A percentile compares a stretch with the other conserved stretches of the same genome.
phyloP scores from a whole-genome alignment of 495 filamentous ascomycete species.

The Thozetella sp. region DNA sequence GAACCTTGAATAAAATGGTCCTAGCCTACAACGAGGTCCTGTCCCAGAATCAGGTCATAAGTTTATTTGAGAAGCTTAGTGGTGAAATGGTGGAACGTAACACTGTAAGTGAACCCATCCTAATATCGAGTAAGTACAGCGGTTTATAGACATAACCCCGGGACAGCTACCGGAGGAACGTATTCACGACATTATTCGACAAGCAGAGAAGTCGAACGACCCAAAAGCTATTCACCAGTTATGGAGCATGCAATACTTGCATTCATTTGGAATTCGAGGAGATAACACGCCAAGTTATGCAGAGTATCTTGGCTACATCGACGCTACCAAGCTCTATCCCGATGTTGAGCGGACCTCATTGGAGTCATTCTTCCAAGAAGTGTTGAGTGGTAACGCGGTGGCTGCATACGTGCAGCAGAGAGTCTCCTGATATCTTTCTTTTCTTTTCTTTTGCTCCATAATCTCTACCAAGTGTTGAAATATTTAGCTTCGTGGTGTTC shows the following conservation, averaged over 20 bases:
- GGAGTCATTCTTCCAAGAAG: constrained; percentile 21
- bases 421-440: too few species aligned
- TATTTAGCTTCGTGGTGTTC: too few species aligned
- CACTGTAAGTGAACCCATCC: constrained; percentile 56
- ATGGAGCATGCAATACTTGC: constrained; percentile 44
- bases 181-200: too few species aligned
- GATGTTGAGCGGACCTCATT: constrained; percentile 45
- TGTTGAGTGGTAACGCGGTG: constrained; percentile 5
- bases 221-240: constrained; percentile 20
- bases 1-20: constrained; percentile 61
- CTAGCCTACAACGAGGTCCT: constrained; percentile 52
- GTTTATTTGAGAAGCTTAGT: constrained; percentile 49
- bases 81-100: constrained; percentile 54
- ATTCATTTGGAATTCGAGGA: constrained; percentile 54
- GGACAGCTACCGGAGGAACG: background rate
- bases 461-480: too few species aligned
- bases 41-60: constrained; percentile 51
- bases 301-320: constrained; percentile 60
- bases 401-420: too few species aligned
- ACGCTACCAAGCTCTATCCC: constrained; percentile 59
- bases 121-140: constrained; percentile 3
- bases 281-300: constrained; percentile 61
- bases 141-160: constrained; percentile 6
- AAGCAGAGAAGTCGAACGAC: constrained; percentile 44
- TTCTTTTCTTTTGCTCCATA: too few species aligned